Evolutionary conservation across 208 protist genomes (phyloP).

Genomic region (Trypanosoma conorhini): DNA sequence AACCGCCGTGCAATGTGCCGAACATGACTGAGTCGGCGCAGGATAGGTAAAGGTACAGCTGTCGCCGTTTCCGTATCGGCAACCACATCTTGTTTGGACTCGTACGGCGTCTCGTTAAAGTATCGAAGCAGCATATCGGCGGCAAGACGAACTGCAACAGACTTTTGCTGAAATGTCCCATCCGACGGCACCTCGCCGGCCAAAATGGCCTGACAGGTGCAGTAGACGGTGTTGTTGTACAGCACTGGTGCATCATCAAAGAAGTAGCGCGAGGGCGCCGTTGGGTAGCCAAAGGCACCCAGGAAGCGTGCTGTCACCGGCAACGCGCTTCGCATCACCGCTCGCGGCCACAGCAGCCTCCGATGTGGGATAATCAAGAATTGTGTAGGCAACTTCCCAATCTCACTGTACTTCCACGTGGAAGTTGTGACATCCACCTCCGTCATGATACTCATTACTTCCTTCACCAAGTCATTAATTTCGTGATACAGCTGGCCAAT

Average conservation of each 20-base stretch:
- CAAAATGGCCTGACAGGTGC: conserved; percentile 19
- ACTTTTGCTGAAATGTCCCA: neutral
- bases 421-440: neutral
- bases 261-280: conserved; percentile 17
- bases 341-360: conserved; percentile 4
- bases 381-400: conserved; percentile 11
- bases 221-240: conserved; percentile 15
- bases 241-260: conserved; percentile 8
- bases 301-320: conserved; percentile 14
- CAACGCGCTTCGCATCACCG: neutral
- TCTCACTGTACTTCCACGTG: neutral
- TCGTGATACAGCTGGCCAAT: conserved; percentile 25
- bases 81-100: neutral
- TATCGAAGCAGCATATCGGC: conserved; percentile 12
- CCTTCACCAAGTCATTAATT: conserved; percentile 23
- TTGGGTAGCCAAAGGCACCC: conserved; percentile 15
- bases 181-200: neutral
- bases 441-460: conserved; percentile 8
- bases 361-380: conserved; percentile 11
- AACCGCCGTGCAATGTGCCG: conserved; percentile 15
- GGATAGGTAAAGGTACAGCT: neutral
- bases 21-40: conserved; percentile 4
- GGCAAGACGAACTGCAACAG: conserved; percentile 4
- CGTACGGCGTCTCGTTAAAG: conserved; percentile 21
- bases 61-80: neutral